Percentiles rank a stretch among this genome's conserved stretches.
phyloP scores from a whole-genome alignment of 2,329 filamentous ascomycete species.

The Aspergillus texensis region DNA sequence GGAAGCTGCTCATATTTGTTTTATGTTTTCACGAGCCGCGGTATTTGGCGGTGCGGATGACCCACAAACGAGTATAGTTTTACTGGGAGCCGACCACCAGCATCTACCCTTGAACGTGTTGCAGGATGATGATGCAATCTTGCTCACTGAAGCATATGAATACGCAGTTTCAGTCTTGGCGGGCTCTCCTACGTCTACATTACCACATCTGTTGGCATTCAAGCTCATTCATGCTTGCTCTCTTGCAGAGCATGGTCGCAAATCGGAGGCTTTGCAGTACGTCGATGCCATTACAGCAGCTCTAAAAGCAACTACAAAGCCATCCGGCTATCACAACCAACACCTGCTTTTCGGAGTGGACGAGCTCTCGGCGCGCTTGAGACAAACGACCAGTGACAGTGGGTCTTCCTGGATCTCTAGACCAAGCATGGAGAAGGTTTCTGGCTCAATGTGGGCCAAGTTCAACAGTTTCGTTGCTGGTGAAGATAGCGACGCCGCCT shows the following conservation, averaged over 20 bases:
- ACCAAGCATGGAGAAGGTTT: constrained; percentile 94
- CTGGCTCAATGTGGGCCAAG: constrained; percentile 83
- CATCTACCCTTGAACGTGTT: constrained; percentile 71
- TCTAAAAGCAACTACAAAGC: constrained; percentile 77
- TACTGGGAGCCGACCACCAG: constrained; percentile 82
- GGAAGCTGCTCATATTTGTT: constrained; percentile 93
- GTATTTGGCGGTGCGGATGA: constrained; percentile 85
- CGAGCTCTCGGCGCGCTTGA: constrained; percentile 80
- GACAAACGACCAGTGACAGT: constrained; percentile 80
- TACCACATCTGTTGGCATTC: constrained; percentile 85
- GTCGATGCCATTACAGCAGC: constrained; percentile 79
- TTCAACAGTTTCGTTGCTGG: constrained; percentile 97
- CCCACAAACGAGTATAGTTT: constrained; percentile 72
- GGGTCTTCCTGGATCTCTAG: constrained; percentile 90
- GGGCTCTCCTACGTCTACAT: constrained; percentile 57
- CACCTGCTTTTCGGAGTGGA: constrained; percentile 75
- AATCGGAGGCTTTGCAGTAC: constrained; percentile 84
- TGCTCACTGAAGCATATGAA: constrained; percentile 95
- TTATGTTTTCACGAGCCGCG: constrained; percentile 76
- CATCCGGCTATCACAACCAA: constrained; percentile 83
- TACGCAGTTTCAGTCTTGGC: constrained; percentile 77
- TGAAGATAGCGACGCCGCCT: constrained; percentile 73
- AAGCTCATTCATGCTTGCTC: constrained; percentile 86
- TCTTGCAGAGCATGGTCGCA: constrained; percentile 80
- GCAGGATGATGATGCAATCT: constrained; percentile 80